These are phyloP conservation scores for Hyparrhenia diplandra DNA, from an alignment of 176 grass and related monocot species.

Conservation along the genomic window DNA sequence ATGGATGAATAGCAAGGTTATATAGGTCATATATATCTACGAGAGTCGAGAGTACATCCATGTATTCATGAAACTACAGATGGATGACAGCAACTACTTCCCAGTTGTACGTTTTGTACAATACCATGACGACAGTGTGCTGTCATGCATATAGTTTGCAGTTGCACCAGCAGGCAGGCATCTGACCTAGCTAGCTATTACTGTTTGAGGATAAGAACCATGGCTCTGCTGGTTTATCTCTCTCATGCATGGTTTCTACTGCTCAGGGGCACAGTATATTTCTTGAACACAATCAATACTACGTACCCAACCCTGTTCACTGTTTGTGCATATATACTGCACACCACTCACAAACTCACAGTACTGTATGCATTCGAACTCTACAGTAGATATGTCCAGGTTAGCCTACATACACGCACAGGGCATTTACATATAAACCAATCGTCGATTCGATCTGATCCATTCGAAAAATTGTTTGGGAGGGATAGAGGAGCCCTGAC, in stretches of 20 bases:
- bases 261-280: constrained; percentile 3
- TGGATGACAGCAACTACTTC: neutral
- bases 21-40: no score
- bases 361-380: neutral
- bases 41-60: neutral
- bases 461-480: neutral
- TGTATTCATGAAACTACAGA: neutral
- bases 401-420: neutral
- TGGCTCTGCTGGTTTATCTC: neutral
- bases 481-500: neutral
- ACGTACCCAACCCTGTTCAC: neutral
- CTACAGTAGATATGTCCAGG: constrained; percentile 6
- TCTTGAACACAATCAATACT: constrained; percentile 8
- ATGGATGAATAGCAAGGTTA: neutral
- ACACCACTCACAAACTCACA: neutral
- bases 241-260: neutral
- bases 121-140: no score
- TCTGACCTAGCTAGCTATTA: no score
- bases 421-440: neutral
- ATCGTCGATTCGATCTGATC: neutral
- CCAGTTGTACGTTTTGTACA: neutral
- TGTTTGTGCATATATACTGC: neutral
- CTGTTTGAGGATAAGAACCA: neutral
- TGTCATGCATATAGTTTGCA: no score
- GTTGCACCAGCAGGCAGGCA: no score